A percentile compares a stretch with the other conserved stretches of the same genome.
These are phyloP conservation scores for Sesbania bispinosa DNA, from an alignment of 306 rosid species.

Conservation along the genomic window DNA sequence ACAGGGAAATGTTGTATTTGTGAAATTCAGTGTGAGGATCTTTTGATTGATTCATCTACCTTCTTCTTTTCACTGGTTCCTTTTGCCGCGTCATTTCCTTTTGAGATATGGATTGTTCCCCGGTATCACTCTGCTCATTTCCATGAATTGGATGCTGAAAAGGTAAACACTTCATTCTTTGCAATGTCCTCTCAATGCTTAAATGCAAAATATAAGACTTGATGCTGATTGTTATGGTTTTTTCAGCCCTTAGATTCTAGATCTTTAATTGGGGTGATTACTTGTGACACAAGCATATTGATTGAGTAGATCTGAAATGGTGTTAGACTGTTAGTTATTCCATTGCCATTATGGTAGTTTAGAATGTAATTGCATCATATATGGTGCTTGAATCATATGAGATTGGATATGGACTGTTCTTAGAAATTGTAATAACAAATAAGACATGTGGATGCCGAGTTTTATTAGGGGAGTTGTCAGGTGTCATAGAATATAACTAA, in stretches of 20 bases:
- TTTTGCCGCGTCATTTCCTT: constrained; percentile 73
- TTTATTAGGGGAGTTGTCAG: not conserved
- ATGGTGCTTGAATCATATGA: not conserved
- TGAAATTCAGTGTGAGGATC: constrained; percentile 45
- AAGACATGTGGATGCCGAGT: not conserved
- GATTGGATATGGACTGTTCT: not conserved
- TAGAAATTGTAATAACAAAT: not conserved
- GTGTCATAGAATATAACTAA: not conserved
- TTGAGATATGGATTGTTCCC: constrained; percentile 90
- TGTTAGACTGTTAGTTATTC: not conserved
- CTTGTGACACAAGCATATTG: not conserved
- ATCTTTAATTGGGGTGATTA: not conserved
- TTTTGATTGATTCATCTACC: constrained; percentile 51
- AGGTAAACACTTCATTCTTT: constrained; percentile 39
- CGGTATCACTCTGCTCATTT: constrained; percentile 64
- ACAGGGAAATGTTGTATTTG: constrained; percentile 65
- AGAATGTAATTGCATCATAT: constrained; percentile 1
- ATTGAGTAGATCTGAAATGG: constrained; percentile 6
- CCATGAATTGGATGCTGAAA: constrained; percentile 56
- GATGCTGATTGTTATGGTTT: not conserved
- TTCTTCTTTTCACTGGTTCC: constrained; percentile 67
- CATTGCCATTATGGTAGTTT: not conserved
- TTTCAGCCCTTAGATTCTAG: not conserved
- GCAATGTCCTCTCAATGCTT: not conserved
- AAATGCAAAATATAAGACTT: not conserved